Percentiles rank a stretch among this genome's conserved stretches.
Evolutionary conservation across 257 asterid genomes (phyloP).

Genomic region (Coffea eugenioides): DNA sequence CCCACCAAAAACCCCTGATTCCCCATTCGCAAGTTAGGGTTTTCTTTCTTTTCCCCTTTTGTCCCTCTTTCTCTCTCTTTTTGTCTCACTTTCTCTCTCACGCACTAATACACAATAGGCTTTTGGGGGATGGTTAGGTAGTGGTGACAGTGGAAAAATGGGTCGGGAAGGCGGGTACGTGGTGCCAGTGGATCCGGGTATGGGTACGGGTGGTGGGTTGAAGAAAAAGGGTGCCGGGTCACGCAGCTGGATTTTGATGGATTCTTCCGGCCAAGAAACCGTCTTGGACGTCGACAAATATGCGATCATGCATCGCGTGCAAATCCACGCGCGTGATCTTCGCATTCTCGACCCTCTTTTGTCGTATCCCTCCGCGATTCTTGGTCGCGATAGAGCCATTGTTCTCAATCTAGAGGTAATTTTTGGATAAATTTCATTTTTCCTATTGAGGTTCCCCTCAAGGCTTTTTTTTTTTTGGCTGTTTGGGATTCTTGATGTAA

Average conservation of each 20-base stretch:
- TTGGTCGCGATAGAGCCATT: conserved; percentile 85
- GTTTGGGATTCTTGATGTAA: background rate
- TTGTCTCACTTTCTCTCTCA: background rate
- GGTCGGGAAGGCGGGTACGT: conserved; percentile 65
- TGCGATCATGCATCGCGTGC: conserved; percentile 86
- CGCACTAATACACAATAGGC: background rate
- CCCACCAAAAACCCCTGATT: no score
- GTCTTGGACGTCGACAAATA: conserved; percentile 72
- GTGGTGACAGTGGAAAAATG: conserved; percentile 27
- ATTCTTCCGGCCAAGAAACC: conserved; percentile 55
- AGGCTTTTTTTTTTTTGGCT: no score
- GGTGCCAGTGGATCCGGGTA: conserved; percentile 58
- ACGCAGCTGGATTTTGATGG: conserved; percentile 74
- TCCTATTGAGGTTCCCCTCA: background rate
- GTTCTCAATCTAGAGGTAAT: conserved; percentile 85
- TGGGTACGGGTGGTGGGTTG: conserved; percentile 36
- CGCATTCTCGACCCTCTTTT: conserved; percentile 82
- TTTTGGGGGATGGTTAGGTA: conserved; percentile 27
- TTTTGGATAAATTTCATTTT: background rate
- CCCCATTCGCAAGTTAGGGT: background rate
- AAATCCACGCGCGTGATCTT: conserved; percentile 90
- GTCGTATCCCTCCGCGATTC: conserved; percentile 81
- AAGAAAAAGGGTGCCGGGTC: conserved; percentile 63
- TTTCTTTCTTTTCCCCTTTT: no score
- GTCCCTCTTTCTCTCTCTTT: no score